Conservation (phyloP, 352 stramenopile species). For the Phytopythium litorale region DNA sequence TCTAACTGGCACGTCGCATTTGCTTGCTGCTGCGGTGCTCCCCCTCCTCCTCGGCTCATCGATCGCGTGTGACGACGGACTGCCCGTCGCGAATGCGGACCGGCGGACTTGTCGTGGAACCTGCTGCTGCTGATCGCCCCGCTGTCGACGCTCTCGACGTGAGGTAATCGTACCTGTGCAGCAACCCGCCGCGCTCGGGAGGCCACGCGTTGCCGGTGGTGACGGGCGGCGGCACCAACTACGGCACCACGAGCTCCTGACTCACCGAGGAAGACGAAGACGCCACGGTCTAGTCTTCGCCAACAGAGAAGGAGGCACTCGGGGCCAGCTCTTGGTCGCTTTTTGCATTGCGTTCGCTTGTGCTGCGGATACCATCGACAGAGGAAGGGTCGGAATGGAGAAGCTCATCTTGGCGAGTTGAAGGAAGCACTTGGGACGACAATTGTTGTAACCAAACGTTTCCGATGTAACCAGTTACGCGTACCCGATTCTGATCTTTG, state of each 20-base stretch:
- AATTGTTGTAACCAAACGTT: no score
- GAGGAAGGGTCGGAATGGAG: neutral
- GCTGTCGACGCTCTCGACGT: constrained; percentile 2
- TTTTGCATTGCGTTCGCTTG: no score
- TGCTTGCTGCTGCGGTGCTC: neutral
- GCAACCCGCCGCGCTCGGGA: constrained; percentile 1
- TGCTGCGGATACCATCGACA: no score
- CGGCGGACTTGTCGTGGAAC: neutral
- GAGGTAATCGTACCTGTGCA: neutral
- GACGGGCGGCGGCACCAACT: constrained; percentile 3
- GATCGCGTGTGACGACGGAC: no score
- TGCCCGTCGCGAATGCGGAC: neutral
- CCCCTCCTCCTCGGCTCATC: neutral
- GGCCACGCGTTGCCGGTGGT: constrained; percentile 5
- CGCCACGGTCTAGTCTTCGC: constrained; percentile 2
- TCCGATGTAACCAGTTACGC: no score
- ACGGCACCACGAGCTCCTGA: constrained; percentile 9
- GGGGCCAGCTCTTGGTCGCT: no score
- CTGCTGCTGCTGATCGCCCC: constrained; percentile 2
- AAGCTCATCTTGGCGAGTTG: neutral
- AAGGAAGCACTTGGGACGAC: no score
- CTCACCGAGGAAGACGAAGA: constrained; percentile 5
- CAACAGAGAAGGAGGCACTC: neutral
- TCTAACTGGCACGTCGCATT: neutral
- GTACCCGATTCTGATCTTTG: no score